These are phyloP conservation scores for Tilletia horrida DNA, from an alignment of 1,284 basidiomycete genomes.

Conservation along the genomic window DNA sequence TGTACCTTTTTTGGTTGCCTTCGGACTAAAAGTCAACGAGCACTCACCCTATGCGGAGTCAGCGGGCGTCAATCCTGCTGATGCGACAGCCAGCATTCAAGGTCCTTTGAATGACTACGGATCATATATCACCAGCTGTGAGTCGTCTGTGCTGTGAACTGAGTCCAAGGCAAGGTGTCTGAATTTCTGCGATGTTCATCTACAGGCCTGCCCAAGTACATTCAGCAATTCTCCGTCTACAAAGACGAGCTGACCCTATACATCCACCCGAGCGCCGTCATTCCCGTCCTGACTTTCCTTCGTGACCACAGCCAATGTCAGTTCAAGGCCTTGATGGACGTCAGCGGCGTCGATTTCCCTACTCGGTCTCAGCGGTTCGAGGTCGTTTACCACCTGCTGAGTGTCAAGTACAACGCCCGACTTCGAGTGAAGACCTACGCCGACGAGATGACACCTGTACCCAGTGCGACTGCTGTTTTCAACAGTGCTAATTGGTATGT, in stretches of 20 bases:
- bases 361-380: conserved; percentile 92
- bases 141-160: conserved; percentile 21
- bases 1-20: neutral
- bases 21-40: conserved; percentile 35
- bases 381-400: conserved; percentile 92
- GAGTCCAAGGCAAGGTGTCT: neutral
- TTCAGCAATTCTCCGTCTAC: conserved; percentile 59
- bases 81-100: conserved; percentile 35
- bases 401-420: conserved; percentile 67
- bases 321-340: conserved; percentile 88
- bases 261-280: conserved; percentile 73
- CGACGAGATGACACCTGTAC: conserved; percentile 89
- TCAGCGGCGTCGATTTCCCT: conserved; percentile 92
- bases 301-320: conserved; percentile 95
- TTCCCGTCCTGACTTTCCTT: conserved; percentile 86
- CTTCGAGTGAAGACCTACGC: conserved; percentile 98
- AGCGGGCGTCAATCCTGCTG: conserved; percentile 48
- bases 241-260: conserved; percentile 95
- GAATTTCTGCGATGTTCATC: neutral
- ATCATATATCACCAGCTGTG: conserved; percentile 50
- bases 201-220: conserved; percentile 50
- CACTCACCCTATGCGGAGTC: conserved; percentile 44
- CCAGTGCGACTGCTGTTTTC: conserved; percentile 75
- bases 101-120: conserved; percentile 51
- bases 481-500: conserved; percentile 82